Conservation (phyloP, 495 filamentous ascomycete genomes). For the Diplogelasinospora grovesii region DNA sequence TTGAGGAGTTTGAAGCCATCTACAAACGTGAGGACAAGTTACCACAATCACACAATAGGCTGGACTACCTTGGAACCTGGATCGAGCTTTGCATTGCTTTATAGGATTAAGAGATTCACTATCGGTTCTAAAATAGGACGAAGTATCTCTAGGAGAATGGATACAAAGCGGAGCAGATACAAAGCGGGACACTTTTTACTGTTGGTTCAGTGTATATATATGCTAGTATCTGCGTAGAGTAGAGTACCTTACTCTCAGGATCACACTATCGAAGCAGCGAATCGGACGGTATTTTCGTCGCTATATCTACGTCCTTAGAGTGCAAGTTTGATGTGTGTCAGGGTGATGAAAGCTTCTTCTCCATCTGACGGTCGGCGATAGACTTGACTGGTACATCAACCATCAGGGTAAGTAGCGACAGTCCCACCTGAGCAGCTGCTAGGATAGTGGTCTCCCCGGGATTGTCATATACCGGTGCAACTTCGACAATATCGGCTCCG, state of each 20-base stretch:
- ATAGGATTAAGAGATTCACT: slow-evolving; percentile 20
- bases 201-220: no score
- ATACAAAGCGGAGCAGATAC: no score
- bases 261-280: no score
- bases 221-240: no score
- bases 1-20: slow-evolving; percentile 64
- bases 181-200: no score
- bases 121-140: no score
- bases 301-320: not conserved
- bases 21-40: slow-evolving; percentile 58
- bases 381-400: not conserved
- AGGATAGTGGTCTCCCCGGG: slow-evolving; percentile 61
- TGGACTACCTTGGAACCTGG: slow-evolving; percentile 78
- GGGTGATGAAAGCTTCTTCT: no score
- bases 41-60: slow-evolving; percentile 39
- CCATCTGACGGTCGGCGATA: not conserved
- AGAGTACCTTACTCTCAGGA: no score
- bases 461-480: slow-evolving; percentile 65
- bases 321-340: no score
- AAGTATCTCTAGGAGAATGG: no score
- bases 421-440: slow-evolving; percentile 49
- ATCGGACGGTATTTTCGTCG: no score
- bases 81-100: slow-evolving; percentile 72
- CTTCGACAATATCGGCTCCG: slow-evolving; percentile 74
- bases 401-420: not conserved